A percentile compares a stretch with the other conserved stretches of the same genome.
These are phyloP conservation scores for Gyromitra esculenta DNA, from an alignment of 2,329 filamentous ascomycete genomes.

Conservation along the genomic window DNA sequence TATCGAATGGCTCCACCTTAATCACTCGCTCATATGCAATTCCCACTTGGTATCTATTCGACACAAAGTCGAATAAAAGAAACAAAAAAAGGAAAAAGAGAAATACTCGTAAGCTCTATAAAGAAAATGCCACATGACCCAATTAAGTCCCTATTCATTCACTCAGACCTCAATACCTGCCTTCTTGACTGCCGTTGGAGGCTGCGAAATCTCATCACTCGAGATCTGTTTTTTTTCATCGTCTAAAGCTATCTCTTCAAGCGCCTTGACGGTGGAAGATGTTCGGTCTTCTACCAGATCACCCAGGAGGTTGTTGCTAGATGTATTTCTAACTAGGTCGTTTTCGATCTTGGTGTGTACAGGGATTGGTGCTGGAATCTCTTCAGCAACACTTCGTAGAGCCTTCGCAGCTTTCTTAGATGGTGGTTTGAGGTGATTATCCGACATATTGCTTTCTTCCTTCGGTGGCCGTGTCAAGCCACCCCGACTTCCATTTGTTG, in stretches of 20 bases:
- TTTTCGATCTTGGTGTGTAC: slow-evolving; percentile 48
- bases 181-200: slow-evolving; percentile 38
- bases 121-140: slow-evolving; percentile 34
- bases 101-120: slow-evolving; percentile 49
- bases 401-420: slow-evolving; percentile 52
- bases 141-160: slow-evolving; percentile 24
- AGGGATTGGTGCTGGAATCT: slow-evolving; percentile 50
- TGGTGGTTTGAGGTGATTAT: slow-evolving; percentile 54
- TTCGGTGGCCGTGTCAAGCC: slow-evolving; percentile 51
- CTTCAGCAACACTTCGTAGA: slow-evolving; percentile 54
- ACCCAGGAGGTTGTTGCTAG: slow-evolving; percentile 51
- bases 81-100: slow-evolving; percentile 33
- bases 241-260: slow-evolving; percentile 49
- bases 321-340: slow-evolving; percentile 21
- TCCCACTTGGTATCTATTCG: slow-evolving; percentile 43
- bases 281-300: slow-evolving; percentile 49
- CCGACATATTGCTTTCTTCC: slow-evolving; percentile 40
- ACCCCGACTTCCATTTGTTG: slow-evolving; percentile 44
- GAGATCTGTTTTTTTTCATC: slow-evolving; percentile 29
- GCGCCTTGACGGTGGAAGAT: slow-evolving; percentile 44
- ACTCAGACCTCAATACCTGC: slow-evolving; percentile 32
- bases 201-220: slow-evolving; percentile 36
- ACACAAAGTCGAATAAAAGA: slow-evolving; percentile 38
- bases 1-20: slow-evolving; percentile 47
- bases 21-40: slow-evolving; percentile 48